Base-by-base conservation (phyloP, 805 yeast species). In the Candida golubevii region DNA sequence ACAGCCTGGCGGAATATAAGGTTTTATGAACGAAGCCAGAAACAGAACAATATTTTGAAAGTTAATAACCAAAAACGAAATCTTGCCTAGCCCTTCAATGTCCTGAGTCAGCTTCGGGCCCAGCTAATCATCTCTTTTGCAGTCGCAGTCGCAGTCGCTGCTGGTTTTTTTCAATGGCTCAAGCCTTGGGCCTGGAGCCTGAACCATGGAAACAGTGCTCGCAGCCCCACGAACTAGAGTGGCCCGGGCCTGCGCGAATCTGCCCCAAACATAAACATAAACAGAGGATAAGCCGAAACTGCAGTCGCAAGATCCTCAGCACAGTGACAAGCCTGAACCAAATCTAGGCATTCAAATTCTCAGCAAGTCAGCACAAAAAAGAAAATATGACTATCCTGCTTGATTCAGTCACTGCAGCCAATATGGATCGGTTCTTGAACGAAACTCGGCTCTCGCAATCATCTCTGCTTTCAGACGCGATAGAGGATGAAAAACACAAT, bases 381-480 rank as follows among this genome's bases (percentile, higher is more conserved):
- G 6, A 11, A 11, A 33, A 12, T 4, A 42, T 42, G 46, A 31
- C 41, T 12, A 38, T 43, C 27, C 42, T 36, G 46, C 42, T 43
- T 35, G 46, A 34, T 23, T 39, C 51, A 23, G 53, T 65, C 26
- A 57, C 65, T 7, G 54, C 60, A 2, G 58, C 52, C 38, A 57
- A 60, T 35, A 61, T 66, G 43, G 49, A 54, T 37, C 55, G 53
- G 37, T 66, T 50, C 45, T 62, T 65, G 6, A 51, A 50, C 40
- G 63, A 62, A 31, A 65, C 71, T 0, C 62, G 59, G 28, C 42
- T 65, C 15, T 47, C 53, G 14, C 51, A 41, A 12, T 43, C 30
- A 3, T 27, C 38, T 8, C 13, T 38, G 7, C 38, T 5, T 1
- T 30, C 37, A 27, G 23, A 28, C 14, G 26, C 31, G 23, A 11